Percentiles rank a stretch among this genome's conserved stretches.
phyloP scores from a whole-genome alignment of 2,329 filamentous ascomycete species.

The Calcarisporium arbuscula region DNA sequence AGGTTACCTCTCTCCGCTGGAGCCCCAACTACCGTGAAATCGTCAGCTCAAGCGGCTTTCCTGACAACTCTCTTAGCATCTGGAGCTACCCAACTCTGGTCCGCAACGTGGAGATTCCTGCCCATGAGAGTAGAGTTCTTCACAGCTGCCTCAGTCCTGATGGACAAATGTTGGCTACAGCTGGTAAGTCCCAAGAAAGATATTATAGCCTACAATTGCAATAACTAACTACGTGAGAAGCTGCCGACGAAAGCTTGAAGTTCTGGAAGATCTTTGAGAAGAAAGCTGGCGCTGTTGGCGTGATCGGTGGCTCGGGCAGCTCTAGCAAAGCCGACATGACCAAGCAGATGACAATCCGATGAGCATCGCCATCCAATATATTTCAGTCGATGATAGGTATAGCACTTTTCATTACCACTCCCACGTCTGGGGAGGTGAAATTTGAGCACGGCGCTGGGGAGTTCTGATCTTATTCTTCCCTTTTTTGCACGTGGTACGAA shows the following conservation, averaged over 20 bases:
- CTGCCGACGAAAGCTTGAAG: constrained; percentile 94
- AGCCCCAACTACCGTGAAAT: constrained; percentile 97
- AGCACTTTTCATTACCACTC: constrained; percentile 34
- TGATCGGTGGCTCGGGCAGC: constrained; percentile 58
- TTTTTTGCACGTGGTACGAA: constrained; percentile 44
- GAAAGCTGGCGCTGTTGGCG: constrained; percentile 71
- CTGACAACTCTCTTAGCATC: constrained; percentile 98
- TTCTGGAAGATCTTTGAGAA: constrained; percentile 99
- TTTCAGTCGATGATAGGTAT: constrained; percentile 43
- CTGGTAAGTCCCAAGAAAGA: constrained; percentile 48
- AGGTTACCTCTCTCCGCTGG: constrained; percentile 95
- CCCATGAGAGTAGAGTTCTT: constrained; percentile 91
- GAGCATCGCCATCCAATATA: constrained; percentile 27
- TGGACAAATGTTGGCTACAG: constrained; percentile 95
- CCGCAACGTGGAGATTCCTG: constrained; percentile 95
- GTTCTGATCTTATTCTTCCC: constrained; percentile 26
- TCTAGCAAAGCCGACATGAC: constrained; percentile 77
- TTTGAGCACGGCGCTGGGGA: constrained; percentile 49
- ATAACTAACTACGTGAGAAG: constrained; percentile 28
- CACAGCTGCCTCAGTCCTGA: constrained; percentile 97
- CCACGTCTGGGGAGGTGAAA: constrained; percentile 32
- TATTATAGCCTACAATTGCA: background rate
- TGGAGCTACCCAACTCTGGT: constrained; percentile 98
- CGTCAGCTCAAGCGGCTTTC: constrained; percentile 94
- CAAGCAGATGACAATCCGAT: constrained; percentile 94